Conservation (phyloP, 768 basidiomycete genomes). For the Arthromyces matolae region DNA sequence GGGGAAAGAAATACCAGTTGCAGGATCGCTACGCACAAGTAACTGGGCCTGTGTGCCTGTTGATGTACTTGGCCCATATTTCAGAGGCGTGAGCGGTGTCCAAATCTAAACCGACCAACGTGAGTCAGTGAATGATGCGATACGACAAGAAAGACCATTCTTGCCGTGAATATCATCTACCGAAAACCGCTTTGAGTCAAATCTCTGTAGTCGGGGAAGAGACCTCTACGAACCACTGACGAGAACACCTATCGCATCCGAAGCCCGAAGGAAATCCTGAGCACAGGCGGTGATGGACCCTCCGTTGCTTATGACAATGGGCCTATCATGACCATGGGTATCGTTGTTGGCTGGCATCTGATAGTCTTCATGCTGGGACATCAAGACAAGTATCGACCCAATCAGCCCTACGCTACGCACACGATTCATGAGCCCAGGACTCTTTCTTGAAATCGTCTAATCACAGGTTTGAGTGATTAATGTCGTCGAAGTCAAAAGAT, state of each 20-base stretch:
- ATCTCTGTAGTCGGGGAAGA: no score
- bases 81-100: constrained; percentile 59
- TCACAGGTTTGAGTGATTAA: no score
- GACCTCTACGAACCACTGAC: constrained; percentile 50
- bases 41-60: constrained; percentile 68
- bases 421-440: constrained; percentile 68
- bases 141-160: background rate
- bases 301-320: constrained; percentile 72
- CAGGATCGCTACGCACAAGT: constrained; percentile 69
- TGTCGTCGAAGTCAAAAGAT: background rate
- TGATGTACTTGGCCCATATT: constrained; percentile 78
- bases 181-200: background rate
- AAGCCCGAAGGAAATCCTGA: constrained; percentile 65
- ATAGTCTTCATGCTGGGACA: constrained; percentile 73
- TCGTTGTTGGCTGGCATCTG: constrained; percentile 68
- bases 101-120: constrained; percentile 38
- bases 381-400: no score
- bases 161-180: constrained; percentile 62
- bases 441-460: constrained; percentile 74
- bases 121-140: background rate
- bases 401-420: constrained; percentile 29
- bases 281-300: constrained; percentile 60
- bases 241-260: constrained; percentile 57
- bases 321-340: constrained; percentile 67
- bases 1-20: constrained; percentile 42